Conservation (phyloP, 1,139 yeast genomes). For the Hyphopichia wangnamkhiaoensis region DNA sequence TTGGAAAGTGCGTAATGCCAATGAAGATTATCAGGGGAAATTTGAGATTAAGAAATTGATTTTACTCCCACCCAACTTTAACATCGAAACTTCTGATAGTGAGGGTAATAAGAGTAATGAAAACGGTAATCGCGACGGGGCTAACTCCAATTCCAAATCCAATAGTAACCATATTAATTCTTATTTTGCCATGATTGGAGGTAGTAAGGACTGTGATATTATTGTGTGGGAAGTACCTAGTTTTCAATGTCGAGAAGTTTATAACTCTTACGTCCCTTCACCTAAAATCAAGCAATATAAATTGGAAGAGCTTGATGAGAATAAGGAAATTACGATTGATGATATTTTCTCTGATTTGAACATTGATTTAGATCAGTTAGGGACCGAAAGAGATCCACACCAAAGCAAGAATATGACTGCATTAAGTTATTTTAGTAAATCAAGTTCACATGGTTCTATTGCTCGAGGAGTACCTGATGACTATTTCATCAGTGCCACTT, state of each 20-base stretch:
- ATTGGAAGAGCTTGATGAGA: constrained; percentile 27
- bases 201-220: constrained; percentile 59
- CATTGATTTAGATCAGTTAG: constrained; percentile 13
- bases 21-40: constrained; percentile 12
- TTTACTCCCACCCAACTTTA: constrained; percentile 38
- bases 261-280: constrained; percentile 32
- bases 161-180: background rate
- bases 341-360: constrained; percentile 16
- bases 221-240: constrained; percentile 78
- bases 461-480: background rate
- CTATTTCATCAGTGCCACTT: constrained; percentile 29
- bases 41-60: constrained; percentile 48
- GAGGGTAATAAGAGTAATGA: constrained; percentile 6
- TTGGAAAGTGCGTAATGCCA: constrained; percentile 48
- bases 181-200: constrained; percentile 63
- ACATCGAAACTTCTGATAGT: constrained; percentile 7
- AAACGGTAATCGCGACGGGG: constrained; percentile 15
- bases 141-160: background rate
- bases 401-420: constrained; percentile 14
- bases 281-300: constrained; percentile 37
- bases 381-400: constrained; percentile 6
- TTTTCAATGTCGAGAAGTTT: constrained; percentile 61
- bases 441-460: background rate
- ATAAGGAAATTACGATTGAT: constrained; percentile 22
- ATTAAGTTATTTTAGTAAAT: constrained; percentile 9